Evolutionary conservation across 23 red algal species (phyloP), one percentile per base, ranked within the genome.

Genomic region (Gracilariopsis chorda): DNA sequence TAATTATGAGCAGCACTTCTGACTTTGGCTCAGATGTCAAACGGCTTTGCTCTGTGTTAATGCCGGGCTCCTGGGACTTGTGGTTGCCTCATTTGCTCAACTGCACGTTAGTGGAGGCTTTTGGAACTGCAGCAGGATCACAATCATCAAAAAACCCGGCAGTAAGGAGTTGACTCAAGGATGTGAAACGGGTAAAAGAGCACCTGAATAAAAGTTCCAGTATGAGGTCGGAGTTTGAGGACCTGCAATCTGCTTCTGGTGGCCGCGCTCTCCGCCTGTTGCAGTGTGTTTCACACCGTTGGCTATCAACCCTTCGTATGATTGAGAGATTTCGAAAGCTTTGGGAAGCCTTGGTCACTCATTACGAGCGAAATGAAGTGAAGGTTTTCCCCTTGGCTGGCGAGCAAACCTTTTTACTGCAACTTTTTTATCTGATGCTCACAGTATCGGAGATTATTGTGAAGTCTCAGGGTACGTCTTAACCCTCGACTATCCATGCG

Each of bases 21-120:
- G 80, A 84, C 68, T 13, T 14, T 48, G 13, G 59, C 25, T 84
- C 59, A 25, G 80, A 69, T 65, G 57, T 84, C 39, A 84, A 84
- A 70, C 80, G 80, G 1, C 37, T 84, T 0, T 84, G 80, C 58
- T 64, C 56, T 24, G 33, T 32, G 27, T 1, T 70, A 1, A 0
- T 84, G 2, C 4, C 41, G 1, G 36, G 59, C 2, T 30, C 7
- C 12, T 69, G 58, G 80, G 80, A 69, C 40, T 84, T 11, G 59
- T 84, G 2, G 14, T 11, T 84, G 1, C 45, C 52, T 49, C 27
- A 11, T n/a, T n/a, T n/a, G n/a, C n/a, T n/a, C n/a, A n/a, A 49
- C 59, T 84, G 80, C 27, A 58, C 39, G 14, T 46, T 67, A 1
- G 80, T 84, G 21, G 56, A 69, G 51, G 51, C 36, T 2, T 69